Evolutionary conservation across 2,329 filamentous ascomycete species (phyloP).

Genomic region (Colletotrichum nymphaeae): DNA sequence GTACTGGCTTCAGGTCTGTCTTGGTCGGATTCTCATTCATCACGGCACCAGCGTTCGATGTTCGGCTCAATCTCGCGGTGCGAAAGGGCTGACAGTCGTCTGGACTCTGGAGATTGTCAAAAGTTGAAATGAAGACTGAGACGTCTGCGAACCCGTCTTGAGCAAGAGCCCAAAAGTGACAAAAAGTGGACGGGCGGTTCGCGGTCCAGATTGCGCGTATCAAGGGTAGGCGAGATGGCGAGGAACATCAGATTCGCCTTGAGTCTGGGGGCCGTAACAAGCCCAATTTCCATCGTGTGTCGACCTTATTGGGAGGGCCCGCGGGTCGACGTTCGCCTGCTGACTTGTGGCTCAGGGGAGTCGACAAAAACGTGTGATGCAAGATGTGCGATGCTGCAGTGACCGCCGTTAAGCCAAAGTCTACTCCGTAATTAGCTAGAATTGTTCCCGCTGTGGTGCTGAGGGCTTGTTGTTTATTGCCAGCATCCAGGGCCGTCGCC

Average conservation of each 20-base stretch:
- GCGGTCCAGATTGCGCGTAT: conserved; percentile 8
- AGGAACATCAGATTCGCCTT: conserved; percentile 12
- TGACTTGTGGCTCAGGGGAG: background rate
- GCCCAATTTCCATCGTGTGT: conserved; percentile 19
- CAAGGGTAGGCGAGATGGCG: conserved; percentile 23
- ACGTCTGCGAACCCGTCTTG: background rate
- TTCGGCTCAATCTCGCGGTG: background rate
- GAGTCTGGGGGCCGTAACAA: conserved; percentile 13
- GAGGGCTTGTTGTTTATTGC: background rate
- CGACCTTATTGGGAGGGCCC: background rate
- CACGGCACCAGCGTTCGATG: background rate
- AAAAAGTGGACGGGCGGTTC: conserved; percentile 1
- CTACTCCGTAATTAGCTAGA: background rate
- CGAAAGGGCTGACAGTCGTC: background rate
- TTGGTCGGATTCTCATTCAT: background rate
- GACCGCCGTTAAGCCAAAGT: background rate
- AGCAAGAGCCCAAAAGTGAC: background rate
- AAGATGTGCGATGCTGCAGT: background rate
- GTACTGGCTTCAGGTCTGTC: background rate
- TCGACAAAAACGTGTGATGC: conserved; percentile 3
- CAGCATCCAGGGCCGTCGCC: background rate
- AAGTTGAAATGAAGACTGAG: background rate
- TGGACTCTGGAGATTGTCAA: background rate
- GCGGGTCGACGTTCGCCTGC: background rate
- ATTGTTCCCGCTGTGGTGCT: background rate